phyloP scores from a whole-genome alignment of 176 grass and related monocot genomes.

The Cocos nucifera region DNA sequence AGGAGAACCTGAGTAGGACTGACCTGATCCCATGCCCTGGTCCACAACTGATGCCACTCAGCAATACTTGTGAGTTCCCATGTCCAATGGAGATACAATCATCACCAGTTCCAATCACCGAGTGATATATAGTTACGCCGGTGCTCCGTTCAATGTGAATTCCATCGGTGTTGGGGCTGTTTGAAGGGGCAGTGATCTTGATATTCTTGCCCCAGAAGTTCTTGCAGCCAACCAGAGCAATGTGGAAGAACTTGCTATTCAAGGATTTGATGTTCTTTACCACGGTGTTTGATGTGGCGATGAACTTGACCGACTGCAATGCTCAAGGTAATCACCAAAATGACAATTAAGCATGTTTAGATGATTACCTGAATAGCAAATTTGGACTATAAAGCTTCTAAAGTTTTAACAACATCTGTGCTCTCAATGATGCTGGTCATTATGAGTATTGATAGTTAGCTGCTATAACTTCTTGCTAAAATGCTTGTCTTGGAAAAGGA shows the following conservation, averaged over 20 bases:
- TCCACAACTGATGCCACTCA: conserved; percentile 40
- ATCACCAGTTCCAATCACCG: conserved; percentile 32
- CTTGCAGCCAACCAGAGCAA: conserved; percentile 22
- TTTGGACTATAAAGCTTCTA: too few relatives aligned
- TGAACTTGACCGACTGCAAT: conserved; percentile 34
- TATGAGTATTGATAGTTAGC: too few relatives aligned
- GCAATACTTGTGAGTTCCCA: conserved; percentile 24
- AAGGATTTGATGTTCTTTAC: conserved; percentile 41
- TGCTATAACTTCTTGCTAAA: too few relatives aligned
- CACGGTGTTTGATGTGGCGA: conserved; percentile 38
- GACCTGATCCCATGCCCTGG: conserved; percentile 65
- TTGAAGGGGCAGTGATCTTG: conserved; percentile 27
- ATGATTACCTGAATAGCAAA: too few relatives aligned
- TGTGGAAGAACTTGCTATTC: conserved; percentile 88
- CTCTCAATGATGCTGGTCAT: too few relatives aligned
- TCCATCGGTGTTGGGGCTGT: conserved; percentile 67
- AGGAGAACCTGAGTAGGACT: too few relatives aligned
- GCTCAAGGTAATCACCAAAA: too few relatives aligned
- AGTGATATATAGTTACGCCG: conserved; percentile 22
- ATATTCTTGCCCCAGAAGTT: conserved; percentile 25
- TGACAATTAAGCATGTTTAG: too few relatives aligned
- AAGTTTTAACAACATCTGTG: too few relatives aligned
- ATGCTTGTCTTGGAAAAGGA: too few relatives aligned
- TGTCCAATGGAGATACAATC: conserved; percentile 74
- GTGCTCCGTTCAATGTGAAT: conserved; percentile 56